A percentile compares a stretch with the other conserved stretches of the same genome.
Evolutionary conservation across 2,329 filamentous ascomycete genomes (phyloP).

Genomic region (Westerdykella sp.): DNA sequence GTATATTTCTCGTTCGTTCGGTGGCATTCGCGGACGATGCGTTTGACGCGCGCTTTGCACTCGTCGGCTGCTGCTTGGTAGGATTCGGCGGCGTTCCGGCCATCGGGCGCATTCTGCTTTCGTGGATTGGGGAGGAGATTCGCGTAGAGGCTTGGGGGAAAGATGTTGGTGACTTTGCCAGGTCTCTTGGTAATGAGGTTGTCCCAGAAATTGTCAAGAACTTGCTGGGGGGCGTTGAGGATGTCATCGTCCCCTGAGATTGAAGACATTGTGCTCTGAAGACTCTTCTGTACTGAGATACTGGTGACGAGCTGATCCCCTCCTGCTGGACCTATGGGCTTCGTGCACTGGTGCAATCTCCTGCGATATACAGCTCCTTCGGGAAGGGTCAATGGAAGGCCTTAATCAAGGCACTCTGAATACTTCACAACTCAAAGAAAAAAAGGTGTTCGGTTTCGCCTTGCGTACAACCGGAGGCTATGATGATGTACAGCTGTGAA

Average conservation of each 20-base stretch:
- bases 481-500: no score
- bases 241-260: slow-evolving; percentile 10
- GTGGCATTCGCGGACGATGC: slow-evolving; percentile 57
- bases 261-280: slow-evolving; percentile 6
- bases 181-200: slow-evolving; percentile 63
- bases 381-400: no score
- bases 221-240: slow-evolving; percentile 51
- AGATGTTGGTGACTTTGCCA: slow-evolving; percentile 62
- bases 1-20: slow-evolving; percentile 78
- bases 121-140: slow-evolving; percentile 34
- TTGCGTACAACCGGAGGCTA: no score
- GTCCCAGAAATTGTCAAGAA: slow-evolving; percentile 65
- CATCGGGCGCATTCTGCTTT: slow-evolving; percentile 47
- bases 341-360: no score
- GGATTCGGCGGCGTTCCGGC: slow-evolving; percentile 58
- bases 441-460: no score
- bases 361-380: no score
- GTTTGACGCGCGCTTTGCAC: slow-evolving; percentile 56
- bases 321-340: no score
- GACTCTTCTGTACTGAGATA: no score
- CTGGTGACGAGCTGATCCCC: no score
- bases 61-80: slow-evolving; percentile 65
- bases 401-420: no score
- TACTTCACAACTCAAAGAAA: no score
- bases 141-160: slow-evolving; percentile 60